Base-by-base conservation (phyloP, 176 grass and related monocot genomes). In the Carex cristatella region DNA sequence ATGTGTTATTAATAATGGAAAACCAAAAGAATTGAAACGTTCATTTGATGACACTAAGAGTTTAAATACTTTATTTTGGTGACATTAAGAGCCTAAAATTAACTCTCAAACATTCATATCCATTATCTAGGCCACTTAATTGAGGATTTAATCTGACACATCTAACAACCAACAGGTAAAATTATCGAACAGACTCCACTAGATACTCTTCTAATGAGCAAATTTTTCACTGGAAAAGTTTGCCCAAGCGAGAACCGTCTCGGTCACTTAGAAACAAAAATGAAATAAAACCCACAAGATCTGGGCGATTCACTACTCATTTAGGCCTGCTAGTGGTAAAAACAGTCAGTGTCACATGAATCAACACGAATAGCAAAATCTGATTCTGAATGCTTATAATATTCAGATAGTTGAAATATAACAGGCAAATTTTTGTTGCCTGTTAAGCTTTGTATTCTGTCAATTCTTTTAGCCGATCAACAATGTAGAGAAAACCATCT, bases 401-500 rank as follows among this genome's bases (percentile, higher is more conserved):
- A 53, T 75, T 51, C 18, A 56, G 14, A 75, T 19, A 83, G 66
- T 83, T 85, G 63, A 59, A 53, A 53, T 74, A 23, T 74, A 49
- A 53, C 3, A 13, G 46, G 44, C 18, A 74, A 8, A 8, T 28
- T 28, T 28, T 51, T 66, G 14, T 7, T 82, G 66, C 80, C 80
- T 82, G 80, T 44, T 86, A 90, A 11, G 68, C 80, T 9, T 90
- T 90, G 72, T 79, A 77, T 65, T 90, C 84, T 31, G 87, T 90
- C 32, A 87, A 79, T 77, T 90, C 88, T 27, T 90, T 90, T 40
- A 90, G 60, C 18, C 88, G 69, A 61, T 84, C 84, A 64, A 90
- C 88, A 18, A 90, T 51, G 79, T 84, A 87, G 61, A 90, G 59
- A 78, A 62, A 80, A 46, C 88, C 88, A 31, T 90, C 88, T 31